phyloP scores from a whole-genome alignment of 805 yeast genomes.

The Yarrowia sp. region DNA sequence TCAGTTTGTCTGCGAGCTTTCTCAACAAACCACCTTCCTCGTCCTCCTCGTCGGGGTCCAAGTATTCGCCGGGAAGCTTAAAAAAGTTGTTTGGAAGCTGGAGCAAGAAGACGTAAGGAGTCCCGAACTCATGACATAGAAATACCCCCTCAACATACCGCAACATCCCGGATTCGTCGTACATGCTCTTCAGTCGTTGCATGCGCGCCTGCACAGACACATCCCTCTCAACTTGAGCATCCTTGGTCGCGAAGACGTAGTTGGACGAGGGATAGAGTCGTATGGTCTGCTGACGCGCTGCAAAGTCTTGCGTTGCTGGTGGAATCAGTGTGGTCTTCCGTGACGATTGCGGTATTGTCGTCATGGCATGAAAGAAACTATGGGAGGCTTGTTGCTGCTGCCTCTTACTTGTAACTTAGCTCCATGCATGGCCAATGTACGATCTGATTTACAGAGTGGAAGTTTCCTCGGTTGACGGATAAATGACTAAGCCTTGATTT shows the following conservation, averaged over 20 bases:
- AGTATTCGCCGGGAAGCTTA: slow-evolving; percentile 44
- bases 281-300: slow-evolving; percentile 45
- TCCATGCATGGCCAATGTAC: slow-evolving; percentile 27
- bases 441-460: slow-evolving; percentile 6
- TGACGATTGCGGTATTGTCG: slow-evolving; percentile 34
- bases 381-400: slow-evolving; percentile 26
- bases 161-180: slow-evolving; percentile 48
- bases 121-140: slow-evolving; percentile 50
- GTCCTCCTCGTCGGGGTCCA: slow-evolving; percentile 48
- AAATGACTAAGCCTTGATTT: not conserved
- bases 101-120: slow-evolving; percentile 48
- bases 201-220: slow-evolving; percentile 46
- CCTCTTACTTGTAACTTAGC: slow-evolving; percentile 31
- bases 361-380: slow-evolving; percentile 29
- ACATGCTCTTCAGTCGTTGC: slow-evolving; percentile 46
- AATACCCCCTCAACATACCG: slow-evolving; percentile 48
- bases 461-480: not conserved
- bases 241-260: slow-evolving; percentile 48
- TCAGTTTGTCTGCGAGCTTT: slow-evolving; percentile 43
- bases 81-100: slow-evolving; percentile 49
- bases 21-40: slow-evolving; percentile 44
- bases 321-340: slow-evolving; percentile 40
- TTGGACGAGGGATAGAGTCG: slow-evolving; percentile 49
- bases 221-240: slow-evolving; percentile 48
- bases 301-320: slow-evolving; percentile 41